phyloP scores from a whole-genome alignment of 768 basidiomycete species.

The Ramaria sp. region DNA sequence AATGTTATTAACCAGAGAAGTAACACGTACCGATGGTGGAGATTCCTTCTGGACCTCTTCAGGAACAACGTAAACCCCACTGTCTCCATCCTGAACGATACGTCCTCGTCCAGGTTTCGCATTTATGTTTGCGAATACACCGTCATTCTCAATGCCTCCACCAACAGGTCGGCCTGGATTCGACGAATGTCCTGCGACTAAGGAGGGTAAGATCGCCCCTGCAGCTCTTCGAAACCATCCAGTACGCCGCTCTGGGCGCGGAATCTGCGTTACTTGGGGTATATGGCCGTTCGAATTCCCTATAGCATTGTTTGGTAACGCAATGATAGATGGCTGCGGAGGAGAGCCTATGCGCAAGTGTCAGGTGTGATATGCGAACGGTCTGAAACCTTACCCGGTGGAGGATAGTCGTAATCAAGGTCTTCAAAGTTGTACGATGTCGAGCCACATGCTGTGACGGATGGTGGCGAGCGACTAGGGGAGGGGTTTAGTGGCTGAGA shows the following conservation, averaged over 20 bases:
- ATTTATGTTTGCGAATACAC: constrained; percentile 89
- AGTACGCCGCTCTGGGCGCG: constrained; percentile 24
- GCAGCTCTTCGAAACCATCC: constrained; percentile 45
- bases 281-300: constrained; percentile 66
- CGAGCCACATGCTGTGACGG: neutral
- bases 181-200: constrained; percentile 27
- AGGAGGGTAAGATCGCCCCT: constrained; percentile 50
- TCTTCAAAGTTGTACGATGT: neutral
- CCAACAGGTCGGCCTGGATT: constrained; percentile 35
- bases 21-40: constrained; percentile 47
- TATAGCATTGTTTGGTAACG: constrained; percentile 47
- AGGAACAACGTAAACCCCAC: constrained; percentile 45
- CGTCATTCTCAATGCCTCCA: constrained; percentile 75
- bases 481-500: neutral
- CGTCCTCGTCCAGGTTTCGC: constrained; percentile 57
- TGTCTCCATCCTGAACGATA: constrained; percentile 11
- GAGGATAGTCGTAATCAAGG: constrained; percentile 2
- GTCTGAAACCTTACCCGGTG: neutral
- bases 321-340: constrained; percentile 42
- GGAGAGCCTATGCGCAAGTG: constrained; percentile 46
- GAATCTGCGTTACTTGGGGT: constrained; percentile 34
- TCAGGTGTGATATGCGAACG: neutral
- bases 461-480: neutral
- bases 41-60: constrained; percentile 74
- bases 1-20: neutral